These are phyloP conservation scores for Pseudocercospora macadamiae DNA, from an alignment of 2,329 filamentous ascomycete species.

Conservation along the genomic window DNA sequence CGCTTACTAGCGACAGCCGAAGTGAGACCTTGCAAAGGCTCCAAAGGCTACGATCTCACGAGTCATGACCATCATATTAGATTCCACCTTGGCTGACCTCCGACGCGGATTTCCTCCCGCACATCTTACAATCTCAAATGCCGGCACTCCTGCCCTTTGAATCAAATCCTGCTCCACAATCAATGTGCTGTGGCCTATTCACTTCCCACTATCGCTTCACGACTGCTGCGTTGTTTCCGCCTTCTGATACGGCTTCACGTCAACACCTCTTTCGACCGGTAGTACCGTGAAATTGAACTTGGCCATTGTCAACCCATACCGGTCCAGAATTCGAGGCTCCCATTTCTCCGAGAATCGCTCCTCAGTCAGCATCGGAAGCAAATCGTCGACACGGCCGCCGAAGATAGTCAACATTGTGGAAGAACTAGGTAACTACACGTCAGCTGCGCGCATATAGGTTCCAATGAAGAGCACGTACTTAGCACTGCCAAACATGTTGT, in stretches of 20 bases:
- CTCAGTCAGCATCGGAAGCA: slow-evolving; percentile 45
- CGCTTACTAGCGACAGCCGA: slow-evolving; percentile 1
- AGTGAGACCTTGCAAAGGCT: not conserved
- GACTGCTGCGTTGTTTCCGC: not conserved
- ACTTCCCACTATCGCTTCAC: not conserved
- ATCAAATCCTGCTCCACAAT: not conserved
- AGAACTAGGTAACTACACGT: slow-evolving; percentile 34
- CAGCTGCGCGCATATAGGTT: slow-evolving; percentile 1
- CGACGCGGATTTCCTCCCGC: not conserved
- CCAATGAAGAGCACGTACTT: slow-evolving; percentile 21
- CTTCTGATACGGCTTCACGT: slow-evolving; percentile 35
- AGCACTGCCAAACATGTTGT: slow-evolving; percentile 47
- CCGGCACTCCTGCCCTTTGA: not conserved
- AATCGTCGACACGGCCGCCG: slow-evolving; percentile 42
- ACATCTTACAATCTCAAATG: not conserved
- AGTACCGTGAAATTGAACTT: slow-evolving; percentile 47
- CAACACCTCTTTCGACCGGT: slow-evolving; percentile 43
- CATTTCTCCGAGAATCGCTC: slow-evolving; percentile 47
- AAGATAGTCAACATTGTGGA: slow-evolving; percentile 49
- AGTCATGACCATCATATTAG: not conserved
- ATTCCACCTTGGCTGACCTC: no score
- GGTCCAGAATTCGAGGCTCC: slow-evolving; percentile 44
- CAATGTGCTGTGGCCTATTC: not conserved
- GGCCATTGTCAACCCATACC: slow-evolving; percentile 46
- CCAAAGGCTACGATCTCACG: not conserved